Conservation (phyloP, 768 basidiomycete genomes). For the Auricularia cornea region DNA sequence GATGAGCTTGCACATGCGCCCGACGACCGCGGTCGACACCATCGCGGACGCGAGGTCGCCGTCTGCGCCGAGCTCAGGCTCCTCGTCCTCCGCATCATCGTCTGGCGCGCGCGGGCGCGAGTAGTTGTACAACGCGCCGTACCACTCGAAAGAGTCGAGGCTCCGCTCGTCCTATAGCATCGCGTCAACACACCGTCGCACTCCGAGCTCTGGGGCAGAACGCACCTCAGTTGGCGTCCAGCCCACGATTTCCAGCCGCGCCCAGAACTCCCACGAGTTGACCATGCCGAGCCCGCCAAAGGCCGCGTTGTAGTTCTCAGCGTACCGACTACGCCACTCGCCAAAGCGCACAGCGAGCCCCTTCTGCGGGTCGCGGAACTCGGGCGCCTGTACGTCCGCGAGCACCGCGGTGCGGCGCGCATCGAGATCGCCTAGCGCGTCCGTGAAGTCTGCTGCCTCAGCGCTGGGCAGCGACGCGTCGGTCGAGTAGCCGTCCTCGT, state of each 20-base stretch:
- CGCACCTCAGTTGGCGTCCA: constrained; percentile 83
- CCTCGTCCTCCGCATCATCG: constrained; percentile 32
- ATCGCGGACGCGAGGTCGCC: constrained; percentile 84
- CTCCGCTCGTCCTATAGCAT: constrained; percentile 39
- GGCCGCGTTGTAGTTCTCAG: constrained; percentile 77
- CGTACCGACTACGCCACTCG: constrained; percentile 67
- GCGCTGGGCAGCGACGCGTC: constrained; percentile 62
- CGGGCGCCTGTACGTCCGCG: constrained; percentile 73
- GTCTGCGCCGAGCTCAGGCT: constrained; percentile 63
- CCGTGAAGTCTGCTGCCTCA: constrained; percentile 61
- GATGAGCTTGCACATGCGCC: constrained; percentile 63
- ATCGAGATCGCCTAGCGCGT: constrained; percentile 49
- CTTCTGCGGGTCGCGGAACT: constrained; percentile 71
- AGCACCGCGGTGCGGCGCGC: constrained; percentile 50
- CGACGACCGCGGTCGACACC: constrained; percentile 76
- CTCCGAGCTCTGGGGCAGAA: constrained; percentile 5
- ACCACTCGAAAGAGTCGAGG: constrained; percentile 82
- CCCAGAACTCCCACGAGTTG: constrained; percentile 92
- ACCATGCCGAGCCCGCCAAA: constrained; percentile 86
- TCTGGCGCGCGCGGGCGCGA: constrained; percentile 41
- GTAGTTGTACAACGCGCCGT: constrained; percentile 67
- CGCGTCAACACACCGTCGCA: constrained; percentile 3
- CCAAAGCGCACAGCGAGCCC: constrained; percentile 59
- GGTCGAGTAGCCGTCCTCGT: constrained; percentile 81
- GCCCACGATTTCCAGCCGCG: constrained; percentile 72